phyloP scores from a whole-genome alignment of 148 eudicot species.

The Rhododendron simsii region DNA sequence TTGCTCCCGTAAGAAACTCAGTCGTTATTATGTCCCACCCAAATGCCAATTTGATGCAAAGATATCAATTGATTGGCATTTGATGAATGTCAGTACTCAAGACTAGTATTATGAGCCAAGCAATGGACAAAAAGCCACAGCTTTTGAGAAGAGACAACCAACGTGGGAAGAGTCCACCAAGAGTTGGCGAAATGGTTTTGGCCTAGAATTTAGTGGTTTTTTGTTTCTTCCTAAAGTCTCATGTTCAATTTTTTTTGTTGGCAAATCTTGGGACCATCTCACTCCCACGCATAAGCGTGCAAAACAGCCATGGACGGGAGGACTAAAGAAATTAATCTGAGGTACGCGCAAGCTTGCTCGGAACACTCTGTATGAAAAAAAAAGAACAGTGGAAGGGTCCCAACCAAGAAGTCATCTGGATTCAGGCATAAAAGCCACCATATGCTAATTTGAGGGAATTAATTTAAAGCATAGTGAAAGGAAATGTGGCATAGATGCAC shows the following conservation, averaged over 20 bases:
- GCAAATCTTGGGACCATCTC: too few relatives aligned
- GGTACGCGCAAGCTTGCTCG: too few relatives aligned
- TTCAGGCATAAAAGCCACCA: not conserved
- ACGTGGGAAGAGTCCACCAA: not conserved
- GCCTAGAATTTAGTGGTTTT: too few relatives aligned
- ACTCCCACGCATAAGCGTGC: too few relatives aligned
- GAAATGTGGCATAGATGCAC: conserved; percentile 21
- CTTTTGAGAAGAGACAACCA: not conserved
- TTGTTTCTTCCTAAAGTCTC: too few relatives aligned
- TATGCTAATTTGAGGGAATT: not conserved
- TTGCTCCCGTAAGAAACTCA: not conserved
- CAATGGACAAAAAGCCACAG: not conserved
- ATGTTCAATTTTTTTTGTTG: too few relatives aligned
- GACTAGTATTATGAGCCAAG: not conserved
- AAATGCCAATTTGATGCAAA: not conserved
- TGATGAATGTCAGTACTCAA: not conserved
- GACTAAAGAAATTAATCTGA: too few relatives aligned
- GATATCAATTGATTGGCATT: not conserved
- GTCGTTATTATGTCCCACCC: not conserved
- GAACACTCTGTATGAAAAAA: too few relatives aligned
- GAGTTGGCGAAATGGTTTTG: too few relatives aligned
- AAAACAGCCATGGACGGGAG: too few relatives aligned
- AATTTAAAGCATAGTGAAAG: not conserved
- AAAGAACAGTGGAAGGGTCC: not conserved
- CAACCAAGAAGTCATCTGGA: not conserved